Evolutionary conservation across 805 yeast species (phyloP).

Genomic region (Geotrichum ghanense): DNA sequence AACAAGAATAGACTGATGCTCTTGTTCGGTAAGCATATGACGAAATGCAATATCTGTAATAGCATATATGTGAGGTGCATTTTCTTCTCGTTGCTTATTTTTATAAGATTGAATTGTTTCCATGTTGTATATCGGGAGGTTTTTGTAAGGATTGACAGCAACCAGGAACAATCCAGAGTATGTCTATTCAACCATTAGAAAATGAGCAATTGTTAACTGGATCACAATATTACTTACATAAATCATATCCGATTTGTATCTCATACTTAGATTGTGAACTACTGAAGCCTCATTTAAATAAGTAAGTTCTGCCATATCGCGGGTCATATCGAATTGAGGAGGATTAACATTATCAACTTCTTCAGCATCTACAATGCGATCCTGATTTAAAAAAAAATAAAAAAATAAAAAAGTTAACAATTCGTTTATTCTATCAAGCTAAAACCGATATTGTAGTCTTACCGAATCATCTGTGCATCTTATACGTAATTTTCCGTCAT

Average conservation of each 20-base stretch:
- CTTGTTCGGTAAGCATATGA: slow-evolving; percentile 52
- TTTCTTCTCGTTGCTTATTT: slow-evolving; percentile 32
- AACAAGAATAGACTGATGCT: slow-evolving; percentile 86
- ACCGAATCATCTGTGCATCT: neutral
- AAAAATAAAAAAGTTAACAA: too few species aligned
- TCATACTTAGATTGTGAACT: slow-evolving; percentile 60
- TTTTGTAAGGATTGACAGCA: slow-evolving; percentile 85
- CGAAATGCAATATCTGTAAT: slow-evolving; percentile 80
- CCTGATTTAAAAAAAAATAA: slow-evolving; percentile 20
- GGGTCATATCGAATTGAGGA: slow-evolving; percentile 74
- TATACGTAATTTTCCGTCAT: slow-evolving; percentile 28
- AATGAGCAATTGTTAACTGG: neutral
- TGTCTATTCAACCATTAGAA: slow-evolving; percentile 46
- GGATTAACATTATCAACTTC: slow-evolving; percentile 70
- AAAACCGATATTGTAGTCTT: neutral
- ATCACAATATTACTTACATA: slow-evolving; percentile 18
- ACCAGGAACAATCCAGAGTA: slow-evolving; percentile 92
- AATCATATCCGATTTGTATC: slow-evolving; percentile 70
- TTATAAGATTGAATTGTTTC: slow-evolving; percentile 49
- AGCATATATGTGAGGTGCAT: slow-evolving; percentile 78
- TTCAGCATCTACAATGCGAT: slow-evolving; percentile 32
- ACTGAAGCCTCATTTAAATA: slow-evolving; percentile 92
- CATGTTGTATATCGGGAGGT: slow-evolving; percentile 57
- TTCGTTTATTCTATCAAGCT: too few species aligned
- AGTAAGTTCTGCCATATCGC: slow-evolving; percentile 93